Evolutionary conservation across 768 basidiomycete genomes (phyloP).

Genomic region (Lactarius indigo): DNA sequence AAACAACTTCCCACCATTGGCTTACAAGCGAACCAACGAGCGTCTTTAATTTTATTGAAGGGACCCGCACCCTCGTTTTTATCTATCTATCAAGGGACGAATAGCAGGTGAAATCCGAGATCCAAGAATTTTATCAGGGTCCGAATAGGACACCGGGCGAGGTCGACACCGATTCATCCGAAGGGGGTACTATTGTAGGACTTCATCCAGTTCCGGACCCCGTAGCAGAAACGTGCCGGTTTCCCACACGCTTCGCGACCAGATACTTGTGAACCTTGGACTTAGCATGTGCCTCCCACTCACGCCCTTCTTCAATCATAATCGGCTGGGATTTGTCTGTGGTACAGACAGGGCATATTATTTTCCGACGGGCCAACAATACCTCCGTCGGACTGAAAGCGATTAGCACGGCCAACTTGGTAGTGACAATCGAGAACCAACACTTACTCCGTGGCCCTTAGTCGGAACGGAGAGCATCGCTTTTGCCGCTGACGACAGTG

Average conservation of each 20-base stretch:
- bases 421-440: not conserved
- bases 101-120: not conserved
- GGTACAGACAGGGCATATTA: constrained; percentile 64
- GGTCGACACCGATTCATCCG: not conserved
- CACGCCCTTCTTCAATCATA: constrained; percentile 53
- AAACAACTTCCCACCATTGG: not conserved
- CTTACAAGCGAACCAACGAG: not conserved
- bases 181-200: not conserved
- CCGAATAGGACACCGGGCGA: not conserved
- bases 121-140: not conserved
- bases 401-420: not conserved
- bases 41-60: not conserved
- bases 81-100: not conserved
- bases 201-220: not conserved
- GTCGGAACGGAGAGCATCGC: constrained; percentile 46
- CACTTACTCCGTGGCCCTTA: constrained; percentile 46
- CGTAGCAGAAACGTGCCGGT: not conserved
- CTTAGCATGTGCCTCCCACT: constrained; percentile 56
- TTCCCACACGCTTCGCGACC: constrained; percentile 26
- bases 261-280: constrained; percentile 55
- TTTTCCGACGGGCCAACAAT: constrained; percentile 52
- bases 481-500: constrained; percentile 53
- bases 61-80: not conserved
- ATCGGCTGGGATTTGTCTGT: constrained; percentile 50
- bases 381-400: constrained; percentile 51